phyloP scores from a whole-genome alignment of 2,329 filamentous ascomycete species.

The Penicillium sp. region DNA sequence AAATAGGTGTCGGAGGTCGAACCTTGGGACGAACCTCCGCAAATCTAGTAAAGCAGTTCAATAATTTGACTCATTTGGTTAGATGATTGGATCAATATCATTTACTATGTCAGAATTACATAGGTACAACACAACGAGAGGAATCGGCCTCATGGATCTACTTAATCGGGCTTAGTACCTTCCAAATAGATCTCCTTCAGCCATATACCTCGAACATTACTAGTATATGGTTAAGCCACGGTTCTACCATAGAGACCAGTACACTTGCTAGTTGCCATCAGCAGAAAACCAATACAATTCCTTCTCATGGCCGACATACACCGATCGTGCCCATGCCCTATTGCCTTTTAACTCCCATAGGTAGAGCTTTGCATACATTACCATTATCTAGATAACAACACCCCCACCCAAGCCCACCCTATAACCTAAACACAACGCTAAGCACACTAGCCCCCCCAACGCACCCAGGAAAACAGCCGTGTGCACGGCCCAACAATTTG shows the following conservation, averaged over 20 bases:
- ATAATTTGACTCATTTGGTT: background rate
- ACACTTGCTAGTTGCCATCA: too few species aligned
- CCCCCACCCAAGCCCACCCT: background rate
- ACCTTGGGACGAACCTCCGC: background rate
- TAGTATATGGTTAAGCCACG: too few species aligned
- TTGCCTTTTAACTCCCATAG: too few species aligned
- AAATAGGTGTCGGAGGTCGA: background rate
- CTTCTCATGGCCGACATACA: too few species aligned
- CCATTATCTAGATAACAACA: background rate
- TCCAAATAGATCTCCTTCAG: too few species aligned
- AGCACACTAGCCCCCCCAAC: background rate
- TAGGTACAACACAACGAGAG: background rate
- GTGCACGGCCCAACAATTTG: conserved; percentile 3
- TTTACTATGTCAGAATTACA: background rate
- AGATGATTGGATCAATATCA: background rate
- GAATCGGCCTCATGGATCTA: too few species aligned
- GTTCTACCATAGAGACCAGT: too few species aligned
- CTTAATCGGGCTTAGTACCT: too few species aligned
- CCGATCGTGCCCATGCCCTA: too few species aligned
- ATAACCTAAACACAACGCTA: background rate
- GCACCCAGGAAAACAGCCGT: background rate
- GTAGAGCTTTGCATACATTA: background rate
- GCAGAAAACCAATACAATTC: too few species aligned
- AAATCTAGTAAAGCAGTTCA: background rate
- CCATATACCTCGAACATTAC: too few species aligned